These are phyloP conservation scores for Umbelopsis ramanniana DNA, from an alignment of 192 early-diverging fungal genomes.

Conservation along the genomic window DNA sequence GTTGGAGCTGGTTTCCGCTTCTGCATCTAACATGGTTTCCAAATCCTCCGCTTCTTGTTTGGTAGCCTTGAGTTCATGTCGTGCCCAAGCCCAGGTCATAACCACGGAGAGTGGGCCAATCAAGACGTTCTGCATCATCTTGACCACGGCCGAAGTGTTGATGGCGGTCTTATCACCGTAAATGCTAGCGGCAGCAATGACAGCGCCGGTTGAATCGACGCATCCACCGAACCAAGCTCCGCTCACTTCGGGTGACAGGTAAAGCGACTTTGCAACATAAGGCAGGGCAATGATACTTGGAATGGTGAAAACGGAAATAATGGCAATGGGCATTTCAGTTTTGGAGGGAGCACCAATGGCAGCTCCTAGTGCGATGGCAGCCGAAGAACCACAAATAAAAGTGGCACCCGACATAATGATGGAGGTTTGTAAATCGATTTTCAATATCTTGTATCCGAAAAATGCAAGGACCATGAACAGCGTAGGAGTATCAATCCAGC, in stretches of 20 bases:
- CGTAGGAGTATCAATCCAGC: conserved; percentile 58
- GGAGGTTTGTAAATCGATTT: conserved; percentile 52
- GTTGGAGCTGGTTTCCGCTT: background rate
- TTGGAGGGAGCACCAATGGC: conserved; percentile 50
- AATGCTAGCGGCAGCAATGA: conserved; percentile 56
- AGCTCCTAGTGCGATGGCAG: conserved; percentile 51
- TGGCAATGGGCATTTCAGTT: conserved; percentile 58
- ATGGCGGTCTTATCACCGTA: conserved; percentile 50
- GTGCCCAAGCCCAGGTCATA: conserved; percentile 51
- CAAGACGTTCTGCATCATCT: conserved; percentile 59
- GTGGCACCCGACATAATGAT: conserved; percentile 60
- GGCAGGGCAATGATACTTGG: conserved; percentile 58
- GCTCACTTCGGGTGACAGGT: conserved; percentile 42
- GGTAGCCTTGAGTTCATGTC: conserved; percentile 38
- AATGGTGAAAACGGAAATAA: conserved; percentile 60
- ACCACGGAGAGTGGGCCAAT: conserved; percentile 57
- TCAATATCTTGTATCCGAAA: conserved; percentile 47
- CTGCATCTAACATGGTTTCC: background rate
- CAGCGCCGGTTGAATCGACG: conserved; percentile 59
- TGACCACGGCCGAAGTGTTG: conserved; percentile 55
- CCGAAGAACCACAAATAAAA: conserved; percentile 59
- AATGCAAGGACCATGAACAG: conserved; percentile 54
- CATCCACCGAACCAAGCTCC: conserved; percentile 63
- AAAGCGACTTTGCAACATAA: conserved; percentile 51
- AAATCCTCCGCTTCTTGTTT: conserved; percentile 23